phyloP scores from a whole-genome alignment of 177 flowering plant genomes.

The Tripterygium wilfordii region DNA sequence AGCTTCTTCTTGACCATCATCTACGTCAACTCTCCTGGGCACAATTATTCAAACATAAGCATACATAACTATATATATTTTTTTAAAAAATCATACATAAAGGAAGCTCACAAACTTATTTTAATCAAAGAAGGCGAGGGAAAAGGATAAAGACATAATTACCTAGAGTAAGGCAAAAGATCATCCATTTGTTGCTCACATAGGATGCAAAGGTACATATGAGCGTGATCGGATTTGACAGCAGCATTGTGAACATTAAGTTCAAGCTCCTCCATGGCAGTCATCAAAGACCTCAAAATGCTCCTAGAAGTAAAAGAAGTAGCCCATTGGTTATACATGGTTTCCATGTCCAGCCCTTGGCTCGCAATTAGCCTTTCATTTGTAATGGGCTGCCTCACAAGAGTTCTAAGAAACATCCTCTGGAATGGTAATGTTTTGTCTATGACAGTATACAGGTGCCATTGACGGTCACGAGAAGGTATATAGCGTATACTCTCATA shows the following conservation, averaged over 20 bases:
- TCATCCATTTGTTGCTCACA: slow-evolving; percentile 80
- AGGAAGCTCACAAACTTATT: no score
- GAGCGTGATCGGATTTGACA: slow-evolving; percentile 78
- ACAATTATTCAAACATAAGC: slow-evolving; percentile 12
- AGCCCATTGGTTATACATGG: slow-evolving; percentile 23
- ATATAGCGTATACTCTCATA: slow-evolving; percentile 71
- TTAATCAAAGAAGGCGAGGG: no score
- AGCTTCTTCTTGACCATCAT: slow-evolving; percentile 54
- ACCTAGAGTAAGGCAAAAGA: slow-evolving; percentile 81
- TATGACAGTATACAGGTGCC: slow-evolving; percentile 87
- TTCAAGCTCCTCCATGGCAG: slow-evolving; percentile 96
- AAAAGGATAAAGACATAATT: slow-evolving; percentile 10
- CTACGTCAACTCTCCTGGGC: slow-evolving; percentile 60
- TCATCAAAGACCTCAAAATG: slow-evolving; percentile 78
- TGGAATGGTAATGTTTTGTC: slow-evolving; percentile 68
- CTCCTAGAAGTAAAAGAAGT: slow-evolving; percentile 77
- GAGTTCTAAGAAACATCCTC: slow-evolving; percentile 94
- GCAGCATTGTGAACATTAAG: slow-evolving; percentile 75
- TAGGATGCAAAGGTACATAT: slow-evolving; percentile 88
- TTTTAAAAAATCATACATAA: no score
- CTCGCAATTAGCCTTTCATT: slow-evolving; percentile 43
- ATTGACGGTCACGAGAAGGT: slow-evolving; percentile 95
- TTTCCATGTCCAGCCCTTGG: slow-evolving; percentile 39
- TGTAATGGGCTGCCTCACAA: slow-evolving; percentile 75
- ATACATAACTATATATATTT: background rate